Percentiles rank a stretch among this genome's conserved stretches.
Evolutionary conservation across 2,329 filamentous ascomycete species (phyloP).

Genomic region (Penicillium janthinellum): DNA sequence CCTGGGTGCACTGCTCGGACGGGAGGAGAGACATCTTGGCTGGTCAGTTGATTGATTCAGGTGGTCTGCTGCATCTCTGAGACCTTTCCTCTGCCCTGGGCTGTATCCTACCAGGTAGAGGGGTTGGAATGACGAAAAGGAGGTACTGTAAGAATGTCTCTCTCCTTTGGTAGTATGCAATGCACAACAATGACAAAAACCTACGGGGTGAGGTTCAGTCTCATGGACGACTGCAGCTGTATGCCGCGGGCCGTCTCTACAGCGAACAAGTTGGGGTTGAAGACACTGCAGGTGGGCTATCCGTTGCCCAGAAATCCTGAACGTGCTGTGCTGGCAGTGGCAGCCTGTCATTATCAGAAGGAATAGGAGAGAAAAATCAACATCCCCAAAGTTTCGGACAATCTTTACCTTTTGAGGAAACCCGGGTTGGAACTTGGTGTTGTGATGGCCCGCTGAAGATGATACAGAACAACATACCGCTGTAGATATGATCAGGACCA

Average conservation of each 20-base stretch:
- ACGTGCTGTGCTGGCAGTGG: not conserved
- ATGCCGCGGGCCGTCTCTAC: conserved; percentile 13
- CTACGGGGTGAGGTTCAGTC: not conserved
- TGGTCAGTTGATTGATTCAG: conserved; percentile 23
- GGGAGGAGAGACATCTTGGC: not conserved
- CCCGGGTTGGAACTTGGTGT: too few relatives aligned
- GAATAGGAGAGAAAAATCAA: too few relatives aligned
- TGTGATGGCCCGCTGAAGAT: not conserved
- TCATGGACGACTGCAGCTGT: conserved; percentile 13
- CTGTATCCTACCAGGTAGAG: not conserved
- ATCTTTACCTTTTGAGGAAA: too few relatives aligned
- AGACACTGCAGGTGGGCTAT: not conserved
- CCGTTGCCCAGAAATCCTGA: not conserved
- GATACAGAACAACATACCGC: not conserved
- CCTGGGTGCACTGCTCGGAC: not conserved
- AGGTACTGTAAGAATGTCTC: too few relatives aligned
- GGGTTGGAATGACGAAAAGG: not conserved
- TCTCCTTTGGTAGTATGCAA: not conserved
- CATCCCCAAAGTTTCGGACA: too few relatives aligned
- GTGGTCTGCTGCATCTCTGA: conserved; percentile 3
- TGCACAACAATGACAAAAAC: not conserved
- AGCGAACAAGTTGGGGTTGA: conserved; percentile 10
- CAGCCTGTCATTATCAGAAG: not conserved
- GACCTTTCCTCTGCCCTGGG: not conserved
- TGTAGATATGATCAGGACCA: not conserved